Evolutionary conservation across 352 stramenopile genomes (phyloP), one percentile per base, ranked within the genome.

Genomic region (Albugo candida): DNA sequence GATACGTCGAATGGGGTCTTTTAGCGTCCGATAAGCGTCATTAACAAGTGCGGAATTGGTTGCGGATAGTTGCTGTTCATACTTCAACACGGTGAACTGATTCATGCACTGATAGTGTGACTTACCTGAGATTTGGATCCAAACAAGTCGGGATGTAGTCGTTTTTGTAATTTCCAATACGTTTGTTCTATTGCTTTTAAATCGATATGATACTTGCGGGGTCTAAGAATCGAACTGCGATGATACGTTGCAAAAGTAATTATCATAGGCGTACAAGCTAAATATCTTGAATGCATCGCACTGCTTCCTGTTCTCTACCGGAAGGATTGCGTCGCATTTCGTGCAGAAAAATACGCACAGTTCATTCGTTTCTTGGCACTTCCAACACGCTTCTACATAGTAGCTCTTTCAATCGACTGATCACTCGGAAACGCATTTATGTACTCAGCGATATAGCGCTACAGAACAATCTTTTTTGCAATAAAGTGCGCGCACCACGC

Each of bases 201-300:
- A 10, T 31, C 24, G 24, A 31, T 31, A 3, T 31, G 24, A 31
- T 31, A 31, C 8, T 31, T 31, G 24, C 24, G 24, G 24, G 24
- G 24, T 31, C 24, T 31, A 31, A 31, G 24, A 31, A 31, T 31
- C 8, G 24, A 31, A 31, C 8, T 31, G 24, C 8, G 24, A 31
- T 31, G 3, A 31, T 31, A 31, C 24, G 3, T 31, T 31, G 24
- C 24, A 31, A 8, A 31, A 8, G 24, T 8, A 8, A 31, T 31
- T 8, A 31, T 31, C 24, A 3, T 10, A 36, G 21, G 65, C 60
- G 52, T 63, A 87, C 77, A 91, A 69, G 51, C 83, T 48, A 52
- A 91, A 91, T 54, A 91, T 68, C 55, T 85, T 75, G 60, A 91
- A 87, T 63, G 83, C 87, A 56, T 91, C 67, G 58, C 77, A 89